Percentiles rank a stretch among this genome's conserved stretches.
Evolutionary conservation across 148 eudicot species (phyloP).

Genomic region (Dianthus caryophyllus): DNA sequence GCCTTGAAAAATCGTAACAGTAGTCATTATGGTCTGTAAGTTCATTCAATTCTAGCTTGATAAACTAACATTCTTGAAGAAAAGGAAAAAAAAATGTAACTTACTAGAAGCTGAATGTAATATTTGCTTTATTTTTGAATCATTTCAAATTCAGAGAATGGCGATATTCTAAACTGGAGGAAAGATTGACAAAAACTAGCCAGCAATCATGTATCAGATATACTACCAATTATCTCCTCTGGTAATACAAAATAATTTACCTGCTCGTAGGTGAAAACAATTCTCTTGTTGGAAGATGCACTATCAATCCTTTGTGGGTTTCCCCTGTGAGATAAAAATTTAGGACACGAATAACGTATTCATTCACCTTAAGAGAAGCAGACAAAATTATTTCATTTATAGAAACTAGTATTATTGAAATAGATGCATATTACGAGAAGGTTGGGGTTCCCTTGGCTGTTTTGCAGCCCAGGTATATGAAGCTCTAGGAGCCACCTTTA

Average conservation of each 20-base stretch:
- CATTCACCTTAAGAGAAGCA: not conserved
- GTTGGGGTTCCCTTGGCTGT: not conserved
- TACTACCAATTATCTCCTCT: not conserved
- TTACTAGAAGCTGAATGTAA: not conserved
- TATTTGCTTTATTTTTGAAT: not conserved
- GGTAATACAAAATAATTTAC: constrained; percentile 27
- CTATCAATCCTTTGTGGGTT: constrained; percentile 94
- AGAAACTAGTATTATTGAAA: not conserved
- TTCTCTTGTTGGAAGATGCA: constrained; percentile 73
- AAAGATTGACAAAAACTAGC: not conserved
- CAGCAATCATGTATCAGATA: not conserved
- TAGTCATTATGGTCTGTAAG: not conserved
- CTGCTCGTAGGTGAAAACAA: constrained; percentile 94
- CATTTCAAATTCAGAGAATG: not conserved
- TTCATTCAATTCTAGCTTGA: not conserved
- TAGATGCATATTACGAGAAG: not conserved
- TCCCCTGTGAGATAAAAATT: constrained; percentile 47
- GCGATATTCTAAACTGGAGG: not conserved
- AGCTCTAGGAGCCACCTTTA: not conserved
- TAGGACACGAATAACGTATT: constrained; percentile 9
- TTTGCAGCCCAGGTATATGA: not conserved
- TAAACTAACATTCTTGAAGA: not conserved
- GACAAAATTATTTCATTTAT: not conserved
- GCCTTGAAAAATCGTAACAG: not conserved
- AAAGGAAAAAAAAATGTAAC: not conserved